These are phyloP conservation scores for Metschnikowia sp. DNA, from an alignment of 805 yeast genomes.

Conservation along the genomic window DNA sequence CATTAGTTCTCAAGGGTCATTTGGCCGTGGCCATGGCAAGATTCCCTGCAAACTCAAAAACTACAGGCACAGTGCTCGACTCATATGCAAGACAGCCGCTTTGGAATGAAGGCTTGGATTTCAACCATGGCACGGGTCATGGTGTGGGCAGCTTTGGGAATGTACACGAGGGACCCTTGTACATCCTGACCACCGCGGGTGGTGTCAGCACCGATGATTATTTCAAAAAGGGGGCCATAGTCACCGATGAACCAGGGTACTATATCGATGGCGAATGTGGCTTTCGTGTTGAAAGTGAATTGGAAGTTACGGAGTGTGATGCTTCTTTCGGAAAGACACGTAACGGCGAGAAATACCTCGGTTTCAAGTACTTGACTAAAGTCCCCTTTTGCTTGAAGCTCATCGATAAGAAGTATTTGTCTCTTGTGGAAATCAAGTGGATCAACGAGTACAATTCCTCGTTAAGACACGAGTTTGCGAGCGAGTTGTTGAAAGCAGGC, in stretches of 20 bases:
- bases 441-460: conserved; percentile 36
- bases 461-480: conserved; percentile 30
- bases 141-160: conserved; percentile 91
- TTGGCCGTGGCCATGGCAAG: conserved; percentile 76
- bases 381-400: conserved; percentile 39
- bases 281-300: conserved; percentile 81
- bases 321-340: conserved; percentile 36
- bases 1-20: conserved; percentile 89
- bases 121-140: conserved; percentile 95
- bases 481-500: conserved; percentile 45
- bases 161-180: conserved; percentile 94
- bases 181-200: conserved; percentile 57
- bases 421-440: conserved; percentile 33
- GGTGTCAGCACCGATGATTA: conserved; percentile 47
- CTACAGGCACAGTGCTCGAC: conserved; percentile 76
- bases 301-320: conserved; percentile 50
- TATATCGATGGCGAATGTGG: conserved; percentile 91
- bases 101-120: conserved; percentile 81
- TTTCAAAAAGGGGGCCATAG: conserved; percentile 58
- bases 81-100: conserved; percentile 77
- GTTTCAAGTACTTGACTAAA: conserved; percentile 40
- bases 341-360: conserved; percentile 27
- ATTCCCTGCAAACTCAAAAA: conserved; percentile 61
- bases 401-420: conserved; percentile 31
- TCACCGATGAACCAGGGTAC: conserved; percentile 93